Conservation (phyloP, 1,139 yeast species). For the Taphrina sp. region DNA sequence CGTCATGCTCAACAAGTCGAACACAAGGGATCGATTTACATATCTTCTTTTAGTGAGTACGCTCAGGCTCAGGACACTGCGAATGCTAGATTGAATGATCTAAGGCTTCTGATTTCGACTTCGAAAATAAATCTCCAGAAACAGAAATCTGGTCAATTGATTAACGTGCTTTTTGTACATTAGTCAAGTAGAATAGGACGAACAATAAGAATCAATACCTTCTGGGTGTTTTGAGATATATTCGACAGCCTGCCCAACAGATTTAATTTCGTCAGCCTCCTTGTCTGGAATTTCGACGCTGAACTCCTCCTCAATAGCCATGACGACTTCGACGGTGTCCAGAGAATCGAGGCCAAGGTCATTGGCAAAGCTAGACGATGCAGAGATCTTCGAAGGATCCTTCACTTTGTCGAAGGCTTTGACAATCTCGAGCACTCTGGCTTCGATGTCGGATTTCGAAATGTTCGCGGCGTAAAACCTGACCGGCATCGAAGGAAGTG, state of each 20-base stretch:
- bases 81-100: background rate
- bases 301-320: slow-evolving; percentile 78
- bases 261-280: slow-evolving; percentile 78
- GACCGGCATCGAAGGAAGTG: slow-evolving; percentile 3
- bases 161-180: background rate
- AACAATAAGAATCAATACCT: slow-evolving; percentile 43
- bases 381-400: slow-evolving; percentile 46
- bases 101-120: background rate
- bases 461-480: slow-evolving; percentile 31
- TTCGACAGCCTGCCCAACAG: slow-evolving; percentile 79
- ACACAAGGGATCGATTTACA: too few relatives aligned
- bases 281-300: slow-evolving; percentile 74
- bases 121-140: background rate
- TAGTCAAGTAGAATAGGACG: background rate
- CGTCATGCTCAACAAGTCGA: too few relatives aligned
- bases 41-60: too few relatives aligned
- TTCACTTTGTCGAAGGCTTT: slow-evolving; percentile 67
- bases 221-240: slow-evolving; percentile 72
- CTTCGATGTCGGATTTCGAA: slow-evolving; percentile 53
- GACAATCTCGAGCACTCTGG: slow-evolving; percentile 72
- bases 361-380: slow-evolving; percentile 61
- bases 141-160: background rate
- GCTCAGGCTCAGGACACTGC: too few relatives aligned
- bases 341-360: slow-evolving; percentile 84
- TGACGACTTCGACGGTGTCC: slow-evolving; percentile 83